Percentiles rank a stretch among this genome's conserved stretches.
Conservation (phyloP, 1,284 basidiomycete species). For the Marasmius sp. region DNA sequence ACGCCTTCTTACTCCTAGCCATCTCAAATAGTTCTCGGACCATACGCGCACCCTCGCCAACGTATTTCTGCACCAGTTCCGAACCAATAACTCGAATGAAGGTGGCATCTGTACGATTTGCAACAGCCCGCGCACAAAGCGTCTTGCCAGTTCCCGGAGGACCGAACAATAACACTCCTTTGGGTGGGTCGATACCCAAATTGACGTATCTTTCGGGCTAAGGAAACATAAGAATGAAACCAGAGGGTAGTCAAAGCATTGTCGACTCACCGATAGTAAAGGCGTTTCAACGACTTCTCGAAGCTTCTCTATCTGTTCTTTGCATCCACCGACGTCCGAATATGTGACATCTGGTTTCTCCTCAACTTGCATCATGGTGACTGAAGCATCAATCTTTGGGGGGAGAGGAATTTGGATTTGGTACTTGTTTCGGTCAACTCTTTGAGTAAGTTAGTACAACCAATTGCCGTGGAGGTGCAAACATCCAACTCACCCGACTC, state of each 20-base stretch:
- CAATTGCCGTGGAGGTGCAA: background rate
- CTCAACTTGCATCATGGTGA: conserved; percentile 99
- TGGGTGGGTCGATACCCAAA: conserved; percentile 98
- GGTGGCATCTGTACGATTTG: conserved; percentile 98
- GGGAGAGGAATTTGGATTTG: conserved; percentile 99
- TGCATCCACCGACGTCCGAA: conserved; percentile 97
- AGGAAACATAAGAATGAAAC: conserved; percentile 2
- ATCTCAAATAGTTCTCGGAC: conserved; percentile 99
- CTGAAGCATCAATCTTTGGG: conserved; percentile 98
- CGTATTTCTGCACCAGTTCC: conserved; percentile 98
- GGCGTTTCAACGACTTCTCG: conserved; percentile 98
- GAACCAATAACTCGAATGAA: conserved; percentile 99
- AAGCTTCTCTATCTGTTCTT: conserved; percentile 99
- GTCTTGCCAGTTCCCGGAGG: conserved; percentile 99
- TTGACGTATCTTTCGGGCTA: conserved; percentile 98
- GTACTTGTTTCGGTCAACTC: conserved; percentile 93
- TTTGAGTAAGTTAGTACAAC: conserved; percentile 26
- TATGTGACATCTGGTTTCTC: conserved; percentile 99
- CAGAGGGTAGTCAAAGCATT: background rate
- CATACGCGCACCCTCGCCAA: conserved; percentile 99
- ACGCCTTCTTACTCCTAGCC: conserved; percentile 98
- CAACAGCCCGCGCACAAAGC: conserved; percentile 96
- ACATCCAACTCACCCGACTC: conserved; percentile 78
- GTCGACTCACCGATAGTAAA: conserved; percentile 76
- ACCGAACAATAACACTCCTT: conserved; percentile 94